These are phyloP conservation scores for Suhomyces sp. DNA, from an alignment of 805 yeast genomes.

Conservation along the genomic window DNA sequence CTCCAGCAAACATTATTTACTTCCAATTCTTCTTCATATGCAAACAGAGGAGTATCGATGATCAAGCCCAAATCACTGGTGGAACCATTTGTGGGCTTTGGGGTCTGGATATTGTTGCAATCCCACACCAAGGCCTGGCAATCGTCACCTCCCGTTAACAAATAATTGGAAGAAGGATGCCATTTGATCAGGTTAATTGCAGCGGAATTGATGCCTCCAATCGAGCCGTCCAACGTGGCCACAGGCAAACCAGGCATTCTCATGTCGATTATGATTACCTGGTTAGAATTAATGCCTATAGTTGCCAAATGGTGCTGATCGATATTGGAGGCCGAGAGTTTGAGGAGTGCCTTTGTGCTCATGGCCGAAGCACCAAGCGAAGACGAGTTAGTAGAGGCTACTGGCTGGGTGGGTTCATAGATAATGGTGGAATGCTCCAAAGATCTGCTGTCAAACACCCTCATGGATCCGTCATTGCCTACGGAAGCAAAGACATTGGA, in stretches of 20 bases:
- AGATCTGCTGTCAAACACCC: conserved; percentile 86
- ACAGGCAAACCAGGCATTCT: conserved; percentile 85
- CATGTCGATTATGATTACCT: conserved; percentile 72
- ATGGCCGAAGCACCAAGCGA: conserved; percentile 3
- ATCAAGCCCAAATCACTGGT: conserved; percentile 12
- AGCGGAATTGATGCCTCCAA: conserved; percentile 49
- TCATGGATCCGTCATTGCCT: conserved; percentile 91
- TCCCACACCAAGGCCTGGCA: conserved; percentile 76
- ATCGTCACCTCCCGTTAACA: conserved; percentile 68
- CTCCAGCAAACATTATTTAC: conserved; percentile 76
- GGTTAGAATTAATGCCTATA: conserved; percentile 65
- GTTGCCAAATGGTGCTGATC: conserved; percentile 86
- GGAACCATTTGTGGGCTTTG: background rate
- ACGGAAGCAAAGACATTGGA: conserved; percentile 84
- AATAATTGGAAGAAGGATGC: conserved; percentile 72
- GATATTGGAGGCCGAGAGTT: conserved; percentile 72
- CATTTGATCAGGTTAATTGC: conserved; percentile 73
- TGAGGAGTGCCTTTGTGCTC: conserved; percentile 58
- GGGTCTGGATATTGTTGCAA: conserved; percentile 29
- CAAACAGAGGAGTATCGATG: conserved; percentile 40
- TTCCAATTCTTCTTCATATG: conserved; percentile 64
- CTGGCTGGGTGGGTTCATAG: conserved; percentile 62
- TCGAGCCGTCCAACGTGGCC: conserved; percentile 56
- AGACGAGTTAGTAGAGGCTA: conserved; percentile 4
- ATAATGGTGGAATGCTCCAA: conserved; percentile 93